A percentile compares a stretch with the other conserved stretches of the same genome.
Evolutionary conservation across 306 rosid genomes (phyloP).

Genomic region (Trifolium repens): DNA sequence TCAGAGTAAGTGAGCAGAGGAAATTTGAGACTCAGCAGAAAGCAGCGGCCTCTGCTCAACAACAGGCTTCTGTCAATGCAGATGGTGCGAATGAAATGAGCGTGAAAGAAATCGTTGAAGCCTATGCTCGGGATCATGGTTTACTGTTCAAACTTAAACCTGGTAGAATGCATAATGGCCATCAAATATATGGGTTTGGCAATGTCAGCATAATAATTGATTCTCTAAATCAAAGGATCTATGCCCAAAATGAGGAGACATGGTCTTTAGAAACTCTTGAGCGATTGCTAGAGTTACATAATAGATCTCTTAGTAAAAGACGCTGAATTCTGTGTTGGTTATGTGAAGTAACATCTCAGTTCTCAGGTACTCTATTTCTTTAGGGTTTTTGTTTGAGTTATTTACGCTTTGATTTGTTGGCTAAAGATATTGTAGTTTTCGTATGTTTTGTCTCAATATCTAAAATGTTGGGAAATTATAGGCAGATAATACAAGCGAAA

Average conservation of each 20-base stretch:
- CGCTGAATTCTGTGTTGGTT: constrained; percentile 39
- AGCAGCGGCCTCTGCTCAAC: constrained; percentile 63
- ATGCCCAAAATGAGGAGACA: constrained; percentile 72
- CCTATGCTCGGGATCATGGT: constrained; percentile 77
- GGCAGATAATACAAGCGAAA: constrained; percentile 35
- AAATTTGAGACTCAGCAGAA: constrained; percentile 94
- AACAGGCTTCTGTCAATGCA: constrained; percentile 47
- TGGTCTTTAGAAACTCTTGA: constrained; percentile 80
- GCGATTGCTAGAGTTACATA: constrained; percentile 72
- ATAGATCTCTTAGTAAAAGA: constrained; percentile 51
- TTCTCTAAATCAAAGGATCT: constrained; percentile 64
- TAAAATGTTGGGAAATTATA: constrained; percentile 32
- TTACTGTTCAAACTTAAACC: constrained; percentile 79
- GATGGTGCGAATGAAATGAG: constrained; percentile 74
- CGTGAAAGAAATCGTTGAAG: constrained; percentile 83
- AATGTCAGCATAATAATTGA: constrained; percentile 75
- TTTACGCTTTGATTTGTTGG: constrained; percentile 15
- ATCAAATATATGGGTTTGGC: constrained; percentile 86
- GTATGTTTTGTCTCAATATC: constrained; percentile 1
- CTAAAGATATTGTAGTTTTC: neutral
- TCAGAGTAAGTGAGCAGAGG: constrained; percentile 79
- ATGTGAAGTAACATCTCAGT: constrained; percentile 32
- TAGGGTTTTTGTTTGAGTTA: neutral
- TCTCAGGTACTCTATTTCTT: constrained; percentile 39
- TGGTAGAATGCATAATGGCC: constrained; percentile 79